Evolutionary conservation across 768 basidiomycete species (phyloP).

Genomic region (Leccinum sublutescens): DNA sequence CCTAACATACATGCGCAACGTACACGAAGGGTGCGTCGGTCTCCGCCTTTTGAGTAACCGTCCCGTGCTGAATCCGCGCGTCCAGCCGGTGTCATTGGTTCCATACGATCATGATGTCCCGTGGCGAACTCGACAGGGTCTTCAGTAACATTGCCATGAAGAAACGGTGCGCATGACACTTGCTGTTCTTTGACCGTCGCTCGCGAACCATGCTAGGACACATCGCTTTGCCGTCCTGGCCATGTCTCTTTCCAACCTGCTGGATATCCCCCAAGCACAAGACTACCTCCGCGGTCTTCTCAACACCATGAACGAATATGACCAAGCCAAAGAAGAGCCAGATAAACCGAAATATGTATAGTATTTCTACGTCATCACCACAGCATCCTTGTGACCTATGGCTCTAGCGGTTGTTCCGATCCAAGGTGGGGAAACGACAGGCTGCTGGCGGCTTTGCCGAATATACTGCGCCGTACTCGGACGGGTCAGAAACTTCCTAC

Average conservation of each 20-base stretch:
- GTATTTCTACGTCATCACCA: not conserved
- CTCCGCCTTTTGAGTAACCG: not conserved
- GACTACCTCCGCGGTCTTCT: slow-evolving; percentile 78
- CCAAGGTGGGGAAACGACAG: slow-evolving; percentile 55
- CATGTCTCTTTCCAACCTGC: slow-evolving; percentile 78
- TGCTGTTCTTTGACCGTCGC: slow-evolving; percentile 5
- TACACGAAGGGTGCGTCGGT: slow-evolving; percentile 76
- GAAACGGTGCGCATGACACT: slow-evolving; percentile 54
- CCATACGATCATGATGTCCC: slow-evolving; percentile 80
- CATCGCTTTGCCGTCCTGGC: slow-evolving; percentile 81
- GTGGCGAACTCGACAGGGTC: slow-evolving; percentile 66
- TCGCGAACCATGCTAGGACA: slow-evolving; percentile 48
- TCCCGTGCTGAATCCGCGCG: slow-evolving; percentile 1
- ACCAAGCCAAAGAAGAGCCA: slow-evolving; percentile 56
- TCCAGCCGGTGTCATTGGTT: slow-evolving; percentile 81
- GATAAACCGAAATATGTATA: slow-evolving; percentile 69
- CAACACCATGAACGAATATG: slow-evolving; percentile 72
- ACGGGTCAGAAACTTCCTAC: slow-evolving; percentile 63
- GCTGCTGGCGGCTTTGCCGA: slow-evolving; percentile 52
- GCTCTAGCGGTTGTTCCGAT: slow-evolving; percentile 55
- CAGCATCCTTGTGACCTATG: slow-evolving; percentile 10
- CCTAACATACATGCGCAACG: slow-evolving; percentile 79
- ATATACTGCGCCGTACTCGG: slow-evolving; percentile 58
- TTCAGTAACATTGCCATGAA: slow-evolving; percentile 77
- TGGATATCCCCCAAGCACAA: slow-evolving; percentile 77